These are phyloP conservation scores for Spizellomyces sp. DNA, from an alignment of 192 early-diverging fungal genomes.

Conservation along the genomic window DNA sequence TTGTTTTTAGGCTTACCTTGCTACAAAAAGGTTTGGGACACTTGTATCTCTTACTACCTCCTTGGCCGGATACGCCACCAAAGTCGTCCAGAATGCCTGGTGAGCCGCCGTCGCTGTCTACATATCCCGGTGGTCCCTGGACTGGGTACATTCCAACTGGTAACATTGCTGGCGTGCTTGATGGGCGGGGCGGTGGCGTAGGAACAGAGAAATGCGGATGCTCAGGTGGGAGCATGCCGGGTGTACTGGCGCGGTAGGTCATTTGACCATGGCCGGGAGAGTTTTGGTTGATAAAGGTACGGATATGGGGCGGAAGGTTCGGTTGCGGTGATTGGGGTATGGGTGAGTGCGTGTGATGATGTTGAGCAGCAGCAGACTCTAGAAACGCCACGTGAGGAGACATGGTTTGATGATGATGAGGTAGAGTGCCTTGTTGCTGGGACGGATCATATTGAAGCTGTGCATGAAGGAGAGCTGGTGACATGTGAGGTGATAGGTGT, in stretches of 20 bases:
- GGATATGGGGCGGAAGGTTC: background rate
- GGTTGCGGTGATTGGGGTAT: background rate
- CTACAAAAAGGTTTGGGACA: slow-evolving; percentile 26
- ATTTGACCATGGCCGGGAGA: background rate
- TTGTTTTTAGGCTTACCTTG: slow-evolving; percentile 14
- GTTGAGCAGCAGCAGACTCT: no score
- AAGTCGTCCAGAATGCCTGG: background rate
- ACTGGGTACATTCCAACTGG: background rate
- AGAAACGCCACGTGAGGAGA: no score
- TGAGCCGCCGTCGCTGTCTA: background rate
- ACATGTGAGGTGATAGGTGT: background rate
- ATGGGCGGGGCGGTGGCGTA: background rate
- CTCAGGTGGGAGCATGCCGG: background rate
- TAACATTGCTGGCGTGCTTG: background rate
- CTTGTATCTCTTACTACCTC: slow-evolving; percentile 15
- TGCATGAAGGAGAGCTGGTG: background rate
- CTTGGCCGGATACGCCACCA: background rate
- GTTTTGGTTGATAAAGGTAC: background rate
- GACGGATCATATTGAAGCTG: no score
- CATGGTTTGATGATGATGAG: no score
- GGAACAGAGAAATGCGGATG: background rate
- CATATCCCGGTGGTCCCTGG: background rate
- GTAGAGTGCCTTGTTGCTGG: no score
- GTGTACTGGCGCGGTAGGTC: background rate
- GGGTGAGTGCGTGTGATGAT: no score